Percentiles rank a stretch among this genome's conserved stretches.
Conservation (phyloP, 208 protist species). For the Hexamita inflata region DNA sequence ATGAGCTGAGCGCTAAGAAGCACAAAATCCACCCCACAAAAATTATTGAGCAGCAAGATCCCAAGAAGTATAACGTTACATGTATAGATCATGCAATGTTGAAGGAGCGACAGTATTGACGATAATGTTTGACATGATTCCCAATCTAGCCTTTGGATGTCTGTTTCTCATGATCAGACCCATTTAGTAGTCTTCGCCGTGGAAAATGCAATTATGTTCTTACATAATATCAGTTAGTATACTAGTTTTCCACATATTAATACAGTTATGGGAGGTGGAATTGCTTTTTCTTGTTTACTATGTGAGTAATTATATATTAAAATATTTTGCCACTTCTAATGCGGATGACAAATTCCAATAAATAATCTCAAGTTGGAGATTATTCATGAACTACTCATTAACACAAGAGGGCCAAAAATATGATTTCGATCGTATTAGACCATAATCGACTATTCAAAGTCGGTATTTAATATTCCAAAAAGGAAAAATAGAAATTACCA, state of each 20-base stretch:
- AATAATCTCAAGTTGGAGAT: no score
- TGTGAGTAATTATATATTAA: no score
- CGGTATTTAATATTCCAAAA: no score
- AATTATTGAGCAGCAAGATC: conserved; percentile 32
- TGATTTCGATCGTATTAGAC: no score
- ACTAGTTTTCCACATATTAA: conserved; percentile 26
- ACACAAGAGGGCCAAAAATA: no score
- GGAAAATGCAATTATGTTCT: conserved; percentile 32
- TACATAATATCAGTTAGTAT: conserved; percentile 20
- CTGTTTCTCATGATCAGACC: conserved; percentile 17
- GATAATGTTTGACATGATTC: conserved; percentile 6
- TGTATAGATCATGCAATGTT: conserved; percentile 22
- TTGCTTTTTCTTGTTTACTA: no score
- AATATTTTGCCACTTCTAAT: no score
- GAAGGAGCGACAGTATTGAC: conserved; percentile 22
- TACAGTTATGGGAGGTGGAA: no score
- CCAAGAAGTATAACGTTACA: conserved; percentile 10
- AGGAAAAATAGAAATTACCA: no score
- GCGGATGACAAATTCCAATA: no score
- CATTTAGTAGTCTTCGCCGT: conserved; percentile 35
- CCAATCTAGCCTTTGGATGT: neutral
- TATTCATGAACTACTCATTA: no score
- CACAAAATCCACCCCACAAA: conserved; percentile 31
- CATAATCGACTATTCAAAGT: no score
- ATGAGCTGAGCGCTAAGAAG: neutral